Base-by-base conservation (phyloP, 352 stramenopile genomes). In the Globisporangium heterothallicum region DNA sequence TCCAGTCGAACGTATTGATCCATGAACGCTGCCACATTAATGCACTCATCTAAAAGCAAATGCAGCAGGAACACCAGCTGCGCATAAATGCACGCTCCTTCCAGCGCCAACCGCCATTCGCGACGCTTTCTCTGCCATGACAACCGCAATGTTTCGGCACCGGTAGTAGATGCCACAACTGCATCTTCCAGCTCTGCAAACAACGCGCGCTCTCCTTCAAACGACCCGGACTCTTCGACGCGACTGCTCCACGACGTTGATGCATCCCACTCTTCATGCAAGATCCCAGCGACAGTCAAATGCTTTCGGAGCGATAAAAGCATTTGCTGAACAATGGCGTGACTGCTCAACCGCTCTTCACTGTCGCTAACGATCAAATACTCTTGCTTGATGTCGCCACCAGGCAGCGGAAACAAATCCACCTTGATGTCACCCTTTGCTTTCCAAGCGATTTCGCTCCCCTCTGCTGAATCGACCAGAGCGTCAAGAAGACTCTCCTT, bases 1-100 rank as follows among this genome's bases (percentile, higher is more conserved):
- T 91, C 74, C 12, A 93, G 63, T 16, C 70, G 65, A 5, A 81
- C 69, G 26, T 84, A 78, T 14, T 88, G 61, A 59, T 93, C 83
- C 68, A 88, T 75, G 47, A 91, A 91, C 16, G 78, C 77, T 53
- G 91, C 78, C 18, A 88, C 68, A 45, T 89, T 78, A 47, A 92
- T 72, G 43, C 85, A 87, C 58, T 92, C 77, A 42, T 84, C 75
- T 12, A 92, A 59, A 25, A 90, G 69, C 29, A 86, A 61, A 51
- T 88, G 70, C 29, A 92, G 57, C 30, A 92, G 47, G 46, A 92
- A 79, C 16, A 87, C 71, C 10, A 89, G 22, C 57, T 92, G 82
- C 14, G 79, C 69, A 24, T 82, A 82, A n/a, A 79, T 92, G 48
- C 70, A 70, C 32, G 64, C 75, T 9, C 75, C 78, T 25, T 86